Evolutionary conservation across 495 filamentous ascomycete genomes (phyloP), one percentile per base, ranked within the genome.

Genomic region (Talaromyces wortmannii): DNA sequence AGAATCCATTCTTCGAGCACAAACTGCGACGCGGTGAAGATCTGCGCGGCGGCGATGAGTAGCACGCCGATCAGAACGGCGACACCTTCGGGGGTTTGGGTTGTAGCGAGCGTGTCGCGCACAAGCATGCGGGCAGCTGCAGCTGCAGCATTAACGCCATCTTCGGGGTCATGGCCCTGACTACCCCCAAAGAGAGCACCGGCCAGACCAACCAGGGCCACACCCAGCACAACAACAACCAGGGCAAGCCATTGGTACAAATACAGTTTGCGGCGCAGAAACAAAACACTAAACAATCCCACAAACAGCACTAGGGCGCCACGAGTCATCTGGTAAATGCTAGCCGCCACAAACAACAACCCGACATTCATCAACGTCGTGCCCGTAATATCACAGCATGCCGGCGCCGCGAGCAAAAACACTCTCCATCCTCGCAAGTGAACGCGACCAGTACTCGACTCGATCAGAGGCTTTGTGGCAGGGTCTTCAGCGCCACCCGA

Each of bases 361-460:
- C 94, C 94, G 5, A 91, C 87, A 67, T 97, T 98, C 88, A 98
- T 96, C 23, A 97, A 83, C 16, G 94, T 98, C 4, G 94, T 98
- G 18, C 89, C 94, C 5, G 87, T 79, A 57, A 98, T 95, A 65
- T 98, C 94, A 70, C 92, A 96, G 70, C 88, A 88, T 23, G 94
- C 90, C 2, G 94, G 94, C 6, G 95, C 76, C 8, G 91, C 86
- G 32, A 98, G 80, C 6, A 97, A 69, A 11, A 86, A 58, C n/a
- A 95, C 80, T 48, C 77, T 85, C 77, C 77, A 85, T 3, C 92
- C 92, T 8, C 70, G 72, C 10, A 97, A 76, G 13, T 83, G 82
- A 6, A 73, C 71, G 52, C 75, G 77, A 52, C 67, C 71, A 16
- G 72, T 74, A 46, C 75, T 61, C 44, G 52, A 43, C 31, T 70